phyloP scores from a whole-genome alignment of 805 yeast genomes.

The Wilhelminamyces savonicus region DNA sequence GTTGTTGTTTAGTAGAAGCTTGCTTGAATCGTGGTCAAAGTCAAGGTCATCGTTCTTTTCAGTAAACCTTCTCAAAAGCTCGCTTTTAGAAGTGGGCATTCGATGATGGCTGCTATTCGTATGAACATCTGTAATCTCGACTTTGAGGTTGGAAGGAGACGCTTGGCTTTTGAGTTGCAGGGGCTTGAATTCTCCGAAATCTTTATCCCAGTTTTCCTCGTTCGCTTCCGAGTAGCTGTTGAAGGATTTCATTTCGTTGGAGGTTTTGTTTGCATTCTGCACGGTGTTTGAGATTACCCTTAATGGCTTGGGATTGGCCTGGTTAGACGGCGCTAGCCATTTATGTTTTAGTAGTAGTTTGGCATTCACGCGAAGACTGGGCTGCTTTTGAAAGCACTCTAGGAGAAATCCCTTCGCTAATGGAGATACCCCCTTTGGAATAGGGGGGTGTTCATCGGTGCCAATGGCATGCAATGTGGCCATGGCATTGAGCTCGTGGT shows the following conservation, averaged over 20 bases:
- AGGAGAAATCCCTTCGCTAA: constrained; percentile 49
- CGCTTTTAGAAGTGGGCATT: constrained; percentile 12
- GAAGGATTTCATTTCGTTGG: constrained; percentile 13
- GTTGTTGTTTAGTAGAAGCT: not conserved
- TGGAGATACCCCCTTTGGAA: constrained; percentile 48
- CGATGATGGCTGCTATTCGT: too few relatives aligned
- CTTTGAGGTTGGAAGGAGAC: too few relatives aligned
- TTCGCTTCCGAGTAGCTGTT: constrained; percentile 19
- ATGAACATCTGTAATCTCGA: too few relatives aligned
- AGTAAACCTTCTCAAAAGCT: constrained; percentile 23
- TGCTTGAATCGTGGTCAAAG: constrained; percentile 6
- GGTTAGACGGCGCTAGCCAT: constrained; percentile 41
- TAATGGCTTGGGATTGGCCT: not conserved
- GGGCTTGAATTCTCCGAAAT: constrained; percentile 16
- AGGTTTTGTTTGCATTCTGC: not conserved
- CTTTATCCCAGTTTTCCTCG: constrained; percentile 30
- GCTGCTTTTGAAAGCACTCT: constrained; percentile 69
- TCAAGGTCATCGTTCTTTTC: constrained; percentile 18
- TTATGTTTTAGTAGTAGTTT: constrained; percentile 47
- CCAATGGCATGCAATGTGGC: constrained; percentile 82
- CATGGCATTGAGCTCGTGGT: constrained; percentile 67
- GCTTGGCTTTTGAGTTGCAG: constrained; percentile 2
- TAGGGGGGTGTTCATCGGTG: constrained; percentile 62
- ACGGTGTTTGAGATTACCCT: not conserved
- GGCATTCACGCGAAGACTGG: constrained; percentile 53